Percentiles rank a stretch among this genome's conserved stretches.
Conservation (phyloP, 1,284 basidiomycete species). For the Entoloma clypeatum region DNA sequence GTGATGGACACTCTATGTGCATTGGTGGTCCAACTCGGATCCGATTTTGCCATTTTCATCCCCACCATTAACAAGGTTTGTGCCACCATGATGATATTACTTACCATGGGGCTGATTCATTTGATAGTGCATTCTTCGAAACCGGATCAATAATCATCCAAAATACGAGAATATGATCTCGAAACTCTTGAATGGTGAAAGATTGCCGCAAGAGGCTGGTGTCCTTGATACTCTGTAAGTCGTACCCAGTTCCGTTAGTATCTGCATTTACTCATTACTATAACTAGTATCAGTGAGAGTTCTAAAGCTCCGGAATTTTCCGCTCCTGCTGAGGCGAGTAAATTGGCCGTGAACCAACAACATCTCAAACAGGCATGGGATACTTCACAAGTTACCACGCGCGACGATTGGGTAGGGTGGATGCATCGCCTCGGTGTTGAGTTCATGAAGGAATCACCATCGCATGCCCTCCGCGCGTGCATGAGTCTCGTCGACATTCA, state of each 20-base stretch:
- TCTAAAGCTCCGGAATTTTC: slow-evolving; percentile 66
- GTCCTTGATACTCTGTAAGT: slow-evolving; percentile 58
- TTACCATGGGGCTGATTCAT: slow-evolving; percentile 6
- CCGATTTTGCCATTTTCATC: slow-evolving; percentile 97
- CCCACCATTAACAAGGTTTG: slow-evolving; percentile 92
- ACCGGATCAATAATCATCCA: slow-evolving; percentile 79
- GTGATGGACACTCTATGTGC: slow-evolving; percentile 96
- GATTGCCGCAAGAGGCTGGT: slow-evolving; percentile 74
- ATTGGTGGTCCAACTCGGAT: slow-evolving; percentile 88
- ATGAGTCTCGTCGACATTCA: slow-evolving; percentile 93
- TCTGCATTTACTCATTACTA: slow-evolving; percentile 9
- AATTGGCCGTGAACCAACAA: slow-evolving; percentile 95
- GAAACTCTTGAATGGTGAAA: slow-evolving; percentile 90
- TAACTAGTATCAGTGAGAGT: slow-evolving; percentile 51
- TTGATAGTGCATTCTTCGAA: slow-evolving; percentile 68
- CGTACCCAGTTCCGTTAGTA: background rate
- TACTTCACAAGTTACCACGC: slow-evolving; percentile 72
- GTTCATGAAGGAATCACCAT: slow-evolving; percentile 98
- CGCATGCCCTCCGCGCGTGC: slow-evolving; percentile 94
- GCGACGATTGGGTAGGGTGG: slow-evolving; percentile 97
- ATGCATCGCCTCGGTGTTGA: slow-evolving; percentile 92
- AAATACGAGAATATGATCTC: slow-evolving; percentile 88
- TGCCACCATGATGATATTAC: background rate
- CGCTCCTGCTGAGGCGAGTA: slow-evolving; percentile 78
- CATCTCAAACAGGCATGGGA: slow-evolving; percentile 99